A percentile compares a stretch with the other conserved stretches of the same genome.
phyloP scores from a whole-genome alignment of 768 basidiomycete species.

The Amanita brunnescens region DNA sequence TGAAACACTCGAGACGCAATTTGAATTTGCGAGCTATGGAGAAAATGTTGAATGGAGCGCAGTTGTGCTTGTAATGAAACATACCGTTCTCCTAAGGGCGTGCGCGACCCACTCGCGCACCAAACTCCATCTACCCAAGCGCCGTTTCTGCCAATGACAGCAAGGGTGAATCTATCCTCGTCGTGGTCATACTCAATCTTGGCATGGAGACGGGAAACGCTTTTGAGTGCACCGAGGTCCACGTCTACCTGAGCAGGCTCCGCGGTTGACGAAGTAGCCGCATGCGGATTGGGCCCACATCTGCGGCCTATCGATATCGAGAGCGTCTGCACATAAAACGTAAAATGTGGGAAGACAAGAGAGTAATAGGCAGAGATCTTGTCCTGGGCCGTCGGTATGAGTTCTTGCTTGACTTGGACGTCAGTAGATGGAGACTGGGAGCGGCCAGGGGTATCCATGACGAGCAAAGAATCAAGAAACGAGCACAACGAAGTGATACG shows the following conservation, averaged over 20 bases:
- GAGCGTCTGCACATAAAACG: slow-evolving; percentile 95
- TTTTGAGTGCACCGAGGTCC: slow-evolving; percentile 94
- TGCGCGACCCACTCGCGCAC: slow-evolving; percentile 79
- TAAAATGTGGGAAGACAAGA: slow-evolving; percentile 89
- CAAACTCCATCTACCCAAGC: slow-evolving; percentile 99
- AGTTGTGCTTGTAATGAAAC: slow-evolving; percentile 9
- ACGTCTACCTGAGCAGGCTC: slow-evolving; percentile 64
- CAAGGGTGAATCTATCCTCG: slow-evolving; percentile 79
- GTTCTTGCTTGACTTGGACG: slow-evolving; percentile 19
- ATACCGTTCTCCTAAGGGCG: slow-evolving; percentile 80
- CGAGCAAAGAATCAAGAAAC: slow-evolving; percentile 7
- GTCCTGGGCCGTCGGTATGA: slow-evolving; percentile 40
- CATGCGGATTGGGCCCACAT: slow-evolving; percentile 47
- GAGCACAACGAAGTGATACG: slow-evolving; percentile 13
- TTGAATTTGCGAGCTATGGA: slow-evolving; percentile 81
- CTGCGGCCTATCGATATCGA: slow-evolving; percentile 90
- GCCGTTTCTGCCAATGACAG: slow-evolving; percentile 93
- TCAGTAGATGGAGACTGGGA: slow-evolving; percentile 27
- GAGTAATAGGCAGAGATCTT: slow-evolving; percentile 92
- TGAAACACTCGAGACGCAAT: slow-evolving; percentile 96
- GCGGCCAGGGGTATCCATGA: slow-evolving; percentile 37
- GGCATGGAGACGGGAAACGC: slow-evolving; percentile 94
- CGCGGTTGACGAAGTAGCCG: slow-evolving; percentile 47
- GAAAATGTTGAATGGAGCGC: slow-evolving; percentile 8
- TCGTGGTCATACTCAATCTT: slow-evolving; percentile 92